Evolutionary conservation across 2,329 filamentous ascomycete species (phyloP), one percentile per base, ranked within the genome.

Genomic region (Fusarium virguliforme): DNA sequence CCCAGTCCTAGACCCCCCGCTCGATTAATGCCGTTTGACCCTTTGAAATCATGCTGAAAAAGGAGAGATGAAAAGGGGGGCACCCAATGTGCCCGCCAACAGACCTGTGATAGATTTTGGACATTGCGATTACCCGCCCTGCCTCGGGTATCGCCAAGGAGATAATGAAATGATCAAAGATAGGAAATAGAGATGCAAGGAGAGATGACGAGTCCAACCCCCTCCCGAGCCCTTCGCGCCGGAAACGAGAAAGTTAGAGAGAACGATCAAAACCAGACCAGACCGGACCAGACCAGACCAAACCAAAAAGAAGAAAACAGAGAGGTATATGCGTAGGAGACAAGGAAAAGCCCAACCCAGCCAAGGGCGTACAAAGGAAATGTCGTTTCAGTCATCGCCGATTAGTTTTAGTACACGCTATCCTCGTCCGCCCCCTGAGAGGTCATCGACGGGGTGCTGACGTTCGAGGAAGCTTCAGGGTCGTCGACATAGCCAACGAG

Each of bases 401-500:
- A 79, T 76, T 73, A 81, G 80, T 82, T 86, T 85, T 88, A 91
- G 79, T 91, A 92, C 84, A 91, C 88, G 84, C 90, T 91, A 77
- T 91, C 89, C 82, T 92, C 90, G 76, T 92, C 90, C 53, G 87
- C 89, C 62, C 90, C 90, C 77, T 92, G 90, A 54, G 90, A 92
- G 61, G 87, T 91, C 89, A 92, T 92, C 68, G 90, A 92, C 61
- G 90, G 90, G 64, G 90, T 91, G 54, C 90, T 91, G 56, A 89
- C 89, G 74, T 89, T 90, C n/a, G 89, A 90, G 74, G 89, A 91
- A 74, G 86, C 89, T 81, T 91, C 89, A 75, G 89, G 85, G 76
- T 95, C 92, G 80, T 98, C 95, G 79, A 98, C 94, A 79, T 97
- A 98, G 81, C 95, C 95, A 73, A 95, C 90, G 35, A 99, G 90